phyloP scores from a whole-genome alignment of 768 basidiomycete genomes.

The Amanita thiersii region DNA sequence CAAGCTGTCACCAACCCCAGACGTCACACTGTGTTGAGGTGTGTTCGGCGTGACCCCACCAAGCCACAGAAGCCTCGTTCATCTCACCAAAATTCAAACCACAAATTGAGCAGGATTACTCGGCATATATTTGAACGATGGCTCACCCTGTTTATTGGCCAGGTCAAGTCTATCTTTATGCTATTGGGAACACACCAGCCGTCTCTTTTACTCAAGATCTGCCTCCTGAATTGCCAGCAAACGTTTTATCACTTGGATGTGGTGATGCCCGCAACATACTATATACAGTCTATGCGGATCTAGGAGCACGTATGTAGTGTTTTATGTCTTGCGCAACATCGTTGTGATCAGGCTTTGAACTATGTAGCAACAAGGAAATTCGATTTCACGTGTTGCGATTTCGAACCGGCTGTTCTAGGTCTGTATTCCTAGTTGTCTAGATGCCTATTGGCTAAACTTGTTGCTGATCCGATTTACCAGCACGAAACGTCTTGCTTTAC shows the following conservation, averaged over 20 bases:
- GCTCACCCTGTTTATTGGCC: conserved; percentile 29
- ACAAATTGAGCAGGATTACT: too few species aligned
- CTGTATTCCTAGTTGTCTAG: background rate
- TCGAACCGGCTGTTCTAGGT: conserved; percentile 41
- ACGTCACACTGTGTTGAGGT: too few species aligned
- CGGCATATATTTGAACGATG: conserved; percentile 19
- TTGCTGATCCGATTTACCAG: conserved; percentile 16
- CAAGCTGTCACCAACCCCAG: too few species aligned
- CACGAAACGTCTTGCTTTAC: conserved; percentile 39
- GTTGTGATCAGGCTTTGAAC: background rate
- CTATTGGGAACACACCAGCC: conserved; percentile 43
- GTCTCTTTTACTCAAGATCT: conserved; percentile 32
- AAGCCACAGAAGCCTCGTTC: too few species aligned
- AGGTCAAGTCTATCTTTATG: conserved; percentile 35
- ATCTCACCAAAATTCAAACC: too few species aligned
- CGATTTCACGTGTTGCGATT: conserved; percentile 41
- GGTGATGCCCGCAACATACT: conserved; percentile 41
- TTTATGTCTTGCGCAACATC: background rate
- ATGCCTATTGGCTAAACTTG: background rate
- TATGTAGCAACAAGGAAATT: background rate
- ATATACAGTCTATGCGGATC: conserved; percentile 27
- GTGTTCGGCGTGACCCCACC: too few species aligned
- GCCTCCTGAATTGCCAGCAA: conserved; percentile 29
- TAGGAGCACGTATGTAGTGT: conserved; percentile 11
- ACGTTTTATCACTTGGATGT: conserved; percentile 36